Percentiles rank a stretch among this genome's conserved stretches.
These are phyloP conservation scores for Xenoacremonium recifei DNA, from an alignment of 2,329 filamentous ascomycete genomes.

Conservation along the genomic window DNA sequence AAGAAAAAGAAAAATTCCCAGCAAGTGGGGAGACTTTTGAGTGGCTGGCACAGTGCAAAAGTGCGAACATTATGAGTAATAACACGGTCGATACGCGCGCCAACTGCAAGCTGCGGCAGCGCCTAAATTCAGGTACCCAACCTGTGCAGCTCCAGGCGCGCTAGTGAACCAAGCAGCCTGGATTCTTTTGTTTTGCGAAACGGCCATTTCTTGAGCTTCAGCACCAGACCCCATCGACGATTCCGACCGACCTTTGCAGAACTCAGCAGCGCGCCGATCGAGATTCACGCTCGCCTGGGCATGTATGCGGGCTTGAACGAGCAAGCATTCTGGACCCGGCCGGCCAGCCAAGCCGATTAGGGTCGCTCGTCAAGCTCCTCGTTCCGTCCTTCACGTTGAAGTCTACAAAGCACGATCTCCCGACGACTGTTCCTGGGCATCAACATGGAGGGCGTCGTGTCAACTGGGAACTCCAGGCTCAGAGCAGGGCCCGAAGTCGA, in stretches of 20 bases:
- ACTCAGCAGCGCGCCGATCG: no score
- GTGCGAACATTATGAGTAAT: background rate
- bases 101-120: conserved; percentile 3
- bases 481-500: conserved; percentile 75
- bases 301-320: conserved; percentile 22
- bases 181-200: conserved; percentile 19
- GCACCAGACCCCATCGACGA: no score
- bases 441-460: conserved; percentile 15
- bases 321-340: conserved; percentile 19
- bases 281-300: conserved; percentile 15
- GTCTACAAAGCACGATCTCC: background rate
- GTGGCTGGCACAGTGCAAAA: conserved; percentile 21
- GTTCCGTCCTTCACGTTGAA: background rate
- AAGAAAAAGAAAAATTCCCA: conserved; percentile 34
- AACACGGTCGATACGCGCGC: conserved; percentile 17
- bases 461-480: conserved; percentile 9
- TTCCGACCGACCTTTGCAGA: no score
- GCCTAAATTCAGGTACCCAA: conserved; percentile 2
- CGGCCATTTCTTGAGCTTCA: no score
- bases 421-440: background rate
- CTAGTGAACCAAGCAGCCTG: conserved; percentile 22
- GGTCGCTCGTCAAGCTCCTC: conserved; percentile 17
- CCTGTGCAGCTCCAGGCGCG: conserved; percentile 12
- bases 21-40: conserved; percentile 21
- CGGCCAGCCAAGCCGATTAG: conserved; percentile 25